These are phyloP conservation scores for Straminergon stramineum DNA, from an alignment of 225 moss, liverwort and hornwort genomes.

Conservation along the genomic window DNA sequence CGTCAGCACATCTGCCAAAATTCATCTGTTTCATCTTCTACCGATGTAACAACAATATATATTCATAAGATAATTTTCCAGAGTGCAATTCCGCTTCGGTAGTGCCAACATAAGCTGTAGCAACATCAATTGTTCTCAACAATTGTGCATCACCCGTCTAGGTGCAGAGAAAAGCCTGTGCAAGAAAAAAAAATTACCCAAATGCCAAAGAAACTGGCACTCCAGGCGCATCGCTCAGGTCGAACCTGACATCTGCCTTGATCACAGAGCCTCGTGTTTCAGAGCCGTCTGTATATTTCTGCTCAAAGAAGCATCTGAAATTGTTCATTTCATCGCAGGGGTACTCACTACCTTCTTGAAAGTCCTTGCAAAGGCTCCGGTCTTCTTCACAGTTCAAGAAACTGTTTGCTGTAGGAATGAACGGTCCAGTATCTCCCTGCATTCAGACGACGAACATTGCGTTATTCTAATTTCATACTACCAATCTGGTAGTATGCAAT, in stretches of 20 bases:
- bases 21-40: neutral
- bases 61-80: neutral
- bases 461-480: neutral
- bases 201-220: neutral
- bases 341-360: neutral
- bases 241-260: neutral
- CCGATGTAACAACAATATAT: neutral
- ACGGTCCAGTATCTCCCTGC: conserved; percentile 1
- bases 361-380: neutral
- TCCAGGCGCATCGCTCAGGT: neutral
- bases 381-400: neutral
- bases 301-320: neutral
- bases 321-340: neutral
- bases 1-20: conserved; percentile 3
- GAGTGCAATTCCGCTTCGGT: neutral
- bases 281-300: neutral
- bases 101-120: neutral
- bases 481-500: neutral
- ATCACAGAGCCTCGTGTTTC: neutral
- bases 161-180: neutral
- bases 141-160: neutral
- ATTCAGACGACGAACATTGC: neutral
- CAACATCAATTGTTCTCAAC: neutral
- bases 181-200: neutral
- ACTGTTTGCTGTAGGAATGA: neutral